These are phyloP conservation scores for Solanum appendiculatum DNA, from an alignment of 257 asterid genomes.

Conservation along the genomic window DNA sequence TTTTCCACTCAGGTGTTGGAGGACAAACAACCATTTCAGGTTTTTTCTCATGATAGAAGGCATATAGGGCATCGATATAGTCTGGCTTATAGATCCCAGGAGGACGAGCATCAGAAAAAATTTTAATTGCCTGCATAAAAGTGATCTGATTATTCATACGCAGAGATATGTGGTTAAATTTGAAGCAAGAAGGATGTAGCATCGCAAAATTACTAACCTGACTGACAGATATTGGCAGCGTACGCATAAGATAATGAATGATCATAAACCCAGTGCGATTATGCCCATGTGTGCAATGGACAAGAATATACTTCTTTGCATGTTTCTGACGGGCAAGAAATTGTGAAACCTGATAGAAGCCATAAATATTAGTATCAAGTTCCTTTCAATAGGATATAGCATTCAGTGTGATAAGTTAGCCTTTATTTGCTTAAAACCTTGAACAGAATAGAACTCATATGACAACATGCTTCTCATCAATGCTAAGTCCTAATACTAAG, in stretches of 20 bases:
- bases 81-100: conserved; percentile 97
- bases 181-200: neutral
- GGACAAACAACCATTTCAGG: conserved; percentile 79
- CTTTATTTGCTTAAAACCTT: neutral
- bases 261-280: conserved; percentile 98
- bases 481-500: neutral
- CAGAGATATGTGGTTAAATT: neutral
- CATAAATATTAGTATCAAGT: neutral
- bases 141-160: neutral
- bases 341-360: conserved; percentile 55
- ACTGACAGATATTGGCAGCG: conserved; percentile 58
- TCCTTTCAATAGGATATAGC: neutral
- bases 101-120: conserved; percentile 84
- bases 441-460: neutral
- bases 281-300: conserved; percentile 99
- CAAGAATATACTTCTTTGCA: conserved; percentile 64
- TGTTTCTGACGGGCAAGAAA: conserved; percentile 73
- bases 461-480: neutral
- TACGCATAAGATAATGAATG: conserved; percentile 89
- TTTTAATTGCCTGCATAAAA: conserved; percentile 62
- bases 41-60: conserved; percentile 87
- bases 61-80: conserved; percentile 73
- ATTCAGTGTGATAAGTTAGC: neutral
- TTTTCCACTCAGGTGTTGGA: conserved; percentile 89
- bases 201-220: conserved; percentile 43